Base-by-base conservation (phyloP, 768 basidiomycete genomes). In the Mycena capillaripes region DNA sequence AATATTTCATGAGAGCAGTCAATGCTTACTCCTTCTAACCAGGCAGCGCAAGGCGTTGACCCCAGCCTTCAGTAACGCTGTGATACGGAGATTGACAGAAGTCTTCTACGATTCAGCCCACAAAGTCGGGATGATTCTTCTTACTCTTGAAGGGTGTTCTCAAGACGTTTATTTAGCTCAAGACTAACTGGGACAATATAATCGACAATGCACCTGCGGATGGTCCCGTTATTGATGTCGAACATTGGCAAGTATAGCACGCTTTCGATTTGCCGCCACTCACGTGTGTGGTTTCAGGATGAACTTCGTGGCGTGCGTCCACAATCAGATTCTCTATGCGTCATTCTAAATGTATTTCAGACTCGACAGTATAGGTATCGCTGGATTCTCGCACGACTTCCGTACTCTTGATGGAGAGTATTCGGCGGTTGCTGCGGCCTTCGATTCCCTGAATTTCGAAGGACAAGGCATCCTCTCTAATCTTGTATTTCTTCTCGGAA, bases 301-400 rank as follows among this genome's bases (percentile, higher is more conserved):
- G 85, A 86, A 85, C 68, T 78, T 76, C 46, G 78, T 86, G 23
- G 82, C 85, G 84, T 83, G 73, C 17, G 38, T 44, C 29, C 27
- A 8, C 38, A 79, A 63, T 17, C 19, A 21, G 34, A 7, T 14
- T 27, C 5, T 34, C 4, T 12, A 14, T 8, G 10, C 17, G 2
- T 25, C 19, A 50, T 46, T 10, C 32, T 67, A 17, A 40, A 21
- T 57, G 16, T 38, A 5, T 50, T 50, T 16, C n/a, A 86, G 85
- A 2, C 78, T 88, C 10, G 87, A 88, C 72, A 82, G 80, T 57
- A 82, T 86, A 58, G 86, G 87, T 12, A 83, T 85, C 55, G 84
- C 84, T 7, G 83, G 86, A 1, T 86, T 88, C 76, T 82, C 84
- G 19, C 84, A 86, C 75, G 81, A 86, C 72, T 87, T 87, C 66